Base-by-base conservation (phyloP, 2,329 filamentous ascomycete genomes). In the Sporothrix mexicana region DNA sequence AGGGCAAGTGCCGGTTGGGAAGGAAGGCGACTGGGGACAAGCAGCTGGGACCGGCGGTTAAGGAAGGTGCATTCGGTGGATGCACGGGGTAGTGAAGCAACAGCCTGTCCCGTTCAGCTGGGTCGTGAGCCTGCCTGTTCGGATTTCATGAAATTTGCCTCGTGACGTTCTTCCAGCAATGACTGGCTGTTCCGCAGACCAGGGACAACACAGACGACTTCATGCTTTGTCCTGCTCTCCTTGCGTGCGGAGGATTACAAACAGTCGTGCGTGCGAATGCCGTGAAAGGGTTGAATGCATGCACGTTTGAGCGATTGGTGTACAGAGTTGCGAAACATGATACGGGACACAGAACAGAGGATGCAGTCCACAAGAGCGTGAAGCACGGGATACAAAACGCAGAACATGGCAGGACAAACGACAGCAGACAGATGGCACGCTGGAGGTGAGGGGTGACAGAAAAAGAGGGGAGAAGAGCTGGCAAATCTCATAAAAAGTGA, bases 241-340 rank as follows among this genome's bases (percentile, higher is more conserved):
- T 66, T 66, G 41, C 61, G 61, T 47, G 25, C 61, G 61, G 61
- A 47, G 61, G 61, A 47, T 25, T 47, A 36, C 30, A 36, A 17
- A 62, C n/a, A 47, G 41, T 10, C 61, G 47, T 64, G 61, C n/a
- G 51, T 23, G 20, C 23, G 51, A 23, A 55, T 25, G 20, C 51
- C 20, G 30, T 36, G 20, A 55, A 4, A 20, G 23, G 51, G 8
- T 10, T 55, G 51, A 20, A 55, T 55, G 51, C 51, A 55, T 55
- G 61, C 45, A 25, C 61, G 36, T 47, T 41, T 66, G 41, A 25
- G 17, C 61, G 41, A 47, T 45, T 12, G 20, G 61, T 47, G 41
- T 47, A 66, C 61, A 66, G 10, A 47, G 9, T 8, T 12, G 47
- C 41, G 51, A 66, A 20, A 15, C 57, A 61, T 8, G 13, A 13